Evolutionary conservation across 2,329 filamentous ascomycete genomes (phyloP).

Genomic region (Colletotrichum viniferum): DNA sequence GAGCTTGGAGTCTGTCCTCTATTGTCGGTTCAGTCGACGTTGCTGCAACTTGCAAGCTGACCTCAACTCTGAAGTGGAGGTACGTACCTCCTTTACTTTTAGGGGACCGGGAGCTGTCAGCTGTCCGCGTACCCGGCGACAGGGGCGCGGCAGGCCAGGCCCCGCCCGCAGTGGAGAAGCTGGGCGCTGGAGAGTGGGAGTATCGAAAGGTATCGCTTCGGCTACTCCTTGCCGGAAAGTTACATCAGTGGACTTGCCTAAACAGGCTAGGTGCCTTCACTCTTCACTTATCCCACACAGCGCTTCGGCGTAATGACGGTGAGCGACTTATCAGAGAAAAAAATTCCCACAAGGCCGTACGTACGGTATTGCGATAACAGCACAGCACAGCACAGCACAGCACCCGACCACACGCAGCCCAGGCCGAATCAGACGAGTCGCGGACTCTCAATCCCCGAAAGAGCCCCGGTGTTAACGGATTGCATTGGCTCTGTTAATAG

Average conservation of each 20-base stretch:
- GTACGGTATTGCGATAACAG: constrained; percentile 4
- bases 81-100: constrained; percentile 1
- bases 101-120: constrained; percentile 15
- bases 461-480: not conserved
- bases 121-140: constrained; percentile 6
- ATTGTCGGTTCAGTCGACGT: constrained; percentile 14
- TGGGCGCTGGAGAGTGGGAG: not conserved
- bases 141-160: not conserved
- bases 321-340: constrained; percentile 9
- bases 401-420: not conserved
- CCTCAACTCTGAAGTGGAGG: not conserved
- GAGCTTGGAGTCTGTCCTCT: not conserved
- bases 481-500: not conserved
- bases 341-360: not conserved
- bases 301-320: not conserved
- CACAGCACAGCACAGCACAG: not conserved
- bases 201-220: not conserved
- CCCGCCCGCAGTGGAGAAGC: not conserved
- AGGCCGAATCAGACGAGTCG: constrained; percentile 2
- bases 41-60: constrained; percentile 20
- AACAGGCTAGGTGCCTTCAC: not conserved
- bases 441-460: not conserved
- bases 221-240: not conserved
- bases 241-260: not conserved
- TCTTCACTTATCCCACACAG: not conserved